Percentiles rank a stretch among this genome's conserved stretches.
Conservation (phyloP, 2,329 filamentous ascomycete genomes). For the Fusarium sp. region DNA sequence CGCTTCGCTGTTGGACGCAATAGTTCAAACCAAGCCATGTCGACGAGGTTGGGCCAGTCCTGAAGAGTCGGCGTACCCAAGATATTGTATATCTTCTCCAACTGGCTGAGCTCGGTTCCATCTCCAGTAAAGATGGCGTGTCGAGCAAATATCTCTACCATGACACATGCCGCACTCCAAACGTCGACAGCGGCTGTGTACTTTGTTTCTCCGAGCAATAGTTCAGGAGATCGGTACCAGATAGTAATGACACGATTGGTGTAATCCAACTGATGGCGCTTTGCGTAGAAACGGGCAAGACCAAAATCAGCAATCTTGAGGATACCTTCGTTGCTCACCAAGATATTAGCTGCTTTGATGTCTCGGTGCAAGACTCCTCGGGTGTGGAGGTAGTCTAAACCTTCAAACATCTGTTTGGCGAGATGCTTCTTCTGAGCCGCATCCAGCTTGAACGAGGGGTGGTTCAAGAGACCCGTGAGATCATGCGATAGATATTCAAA, state of each 20-base stretch:
- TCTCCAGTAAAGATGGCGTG: slow-evolving; percentile 96
- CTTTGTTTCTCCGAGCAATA: slow-evolving; percentile 90
- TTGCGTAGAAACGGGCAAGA: slow-evolving; percentile 94
- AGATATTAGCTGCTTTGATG: slow-evolving; percentile 87
- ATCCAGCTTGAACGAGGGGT: slow-evolving; percentile 89
- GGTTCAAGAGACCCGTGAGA: slow-evolving; percentile 92
- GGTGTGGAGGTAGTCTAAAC: slow-evolving; percentile 91
- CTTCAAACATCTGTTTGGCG: slow-evolving; percentile 92
- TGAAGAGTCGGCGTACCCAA: slow-evolving; percentile 86
- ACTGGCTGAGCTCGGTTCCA: slow-evolving; percentile 93
- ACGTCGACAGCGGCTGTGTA: slow-evolving; percentile 93
- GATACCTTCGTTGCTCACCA: slow-evolving; percentile 89
- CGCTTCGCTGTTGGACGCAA: slow-evolving; percentile 81
- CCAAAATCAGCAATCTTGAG: slow-evolving; percentile 97
- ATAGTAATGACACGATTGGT: slow-evolving; percentile 99
- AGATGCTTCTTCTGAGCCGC: slow-evolving; percentile 91
- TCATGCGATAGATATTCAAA: slow-evolving; percentile 99
- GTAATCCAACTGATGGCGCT: slow-evolving; percentile 91
- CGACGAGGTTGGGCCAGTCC: slow-evolving; percentile 90
- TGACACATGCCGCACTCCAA: slow-evolving; percentile 97
- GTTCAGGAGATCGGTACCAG: slow-evolving; percentile 84
- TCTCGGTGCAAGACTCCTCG: slow-evolving; percentile 96
- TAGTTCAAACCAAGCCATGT: slow-evolving; percentile 97
- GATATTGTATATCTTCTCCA: slow-evolving; percentile 95
- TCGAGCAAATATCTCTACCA: slow-evolving; percentile 95